Percentiles rank a stretch among this genome's conserved stretches.
phyloP scores from a whole-genome alignment of 768 basidiomycete genomes.

The Trametes cubensis region DNA sequence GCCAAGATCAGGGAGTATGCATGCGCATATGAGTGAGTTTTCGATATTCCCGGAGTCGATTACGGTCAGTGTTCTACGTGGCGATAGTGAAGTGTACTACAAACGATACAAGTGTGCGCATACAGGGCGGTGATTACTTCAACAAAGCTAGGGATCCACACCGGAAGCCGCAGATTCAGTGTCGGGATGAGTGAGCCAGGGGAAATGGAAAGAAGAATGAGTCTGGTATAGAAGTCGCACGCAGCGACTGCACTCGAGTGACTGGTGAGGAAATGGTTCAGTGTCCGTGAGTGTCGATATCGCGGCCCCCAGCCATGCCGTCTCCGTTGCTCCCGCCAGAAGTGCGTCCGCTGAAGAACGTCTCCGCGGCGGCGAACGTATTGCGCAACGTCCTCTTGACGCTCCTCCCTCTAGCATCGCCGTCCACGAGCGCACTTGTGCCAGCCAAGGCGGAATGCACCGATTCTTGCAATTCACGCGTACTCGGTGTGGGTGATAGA shows the following conservation, averaged over 20 bases:
- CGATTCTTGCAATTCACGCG: slow-evolving; percentile 47
- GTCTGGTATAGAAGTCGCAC: slow-evolving; percentile 10
- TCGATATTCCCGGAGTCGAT: neutral
- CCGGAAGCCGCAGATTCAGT: neutral
- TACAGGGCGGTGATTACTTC: slow-evolving; percentile 6
- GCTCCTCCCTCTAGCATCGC: slow-evolving; percentile 56
- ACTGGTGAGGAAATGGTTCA: neutral
- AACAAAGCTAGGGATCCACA: slow-evolving; percentile 7
- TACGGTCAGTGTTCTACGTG: slow-evolving; percentile 6
- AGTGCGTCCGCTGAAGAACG: slow-evolving; percentile 59
- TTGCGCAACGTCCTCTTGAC: slow-evolving; percentile 68
- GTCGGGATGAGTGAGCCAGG: no score
- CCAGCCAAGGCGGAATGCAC: slow-evolving; percentile 37
- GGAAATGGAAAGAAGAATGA: neutral
- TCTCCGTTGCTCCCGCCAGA: slow-evolving; percentile 23
- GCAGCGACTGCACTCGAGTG: neutral
- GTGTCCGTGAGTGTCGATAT: slow-evolving; percentile 27
- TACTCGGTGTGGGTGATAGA: slow-evolving; percentile 36
- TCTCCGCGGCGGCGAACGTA: slow-evolving; percentile 70
- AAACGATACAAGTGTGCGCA: slow-evolving; percentile 17
- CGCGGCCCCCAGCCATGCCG: slow-evolving; percentile 24
- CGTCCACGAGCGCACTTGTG: slow-evolving; percentile 14
- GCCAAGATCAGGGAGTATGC: no score
- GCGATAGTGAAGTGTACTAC: slow-evolving; percentile 1
- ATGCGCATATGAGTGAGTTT: no score